Percentiles rank a stretch among this genome's conserved stretches.
Conservation (phyloP, 208 protist genomes). For the Crithidia mellificae region DNA sequence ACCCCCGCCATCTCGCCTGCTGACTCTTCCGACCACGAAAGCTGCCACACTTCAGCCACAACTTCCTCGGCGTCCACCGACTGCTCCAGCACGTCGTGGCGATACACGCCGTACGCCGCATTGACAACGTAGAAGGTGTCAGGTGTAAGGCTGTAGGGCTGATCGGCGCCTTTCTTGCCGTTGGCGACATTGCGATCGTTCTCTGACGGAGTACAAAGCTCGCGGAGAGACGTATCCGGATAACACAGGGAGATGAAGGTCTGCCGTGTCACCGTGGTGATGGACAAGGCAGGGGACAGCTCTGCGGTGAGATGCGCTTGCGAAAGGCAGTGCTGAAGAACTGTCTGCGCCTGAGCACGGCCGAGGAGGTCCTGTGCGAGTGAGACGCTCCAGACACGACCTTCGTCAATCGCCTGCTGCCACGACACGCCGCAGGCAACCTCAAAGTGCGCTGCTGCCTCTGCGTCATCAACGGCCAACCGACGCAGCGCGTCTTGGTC, state of each 20-base stretch:
- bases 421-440: slow-evolving; percentile 52
- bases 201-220: slow-evolving; percentile 11
- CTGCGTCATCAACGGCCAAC: slow-evolving; percentile 23
- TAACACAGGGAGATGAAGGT: slow-evolving; percentile 16
- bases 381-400: slow-evolving; percentile 71
- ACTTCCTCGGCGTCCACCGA: background rate
- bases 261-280: slow-evolving; percentile 21
- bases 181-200: background rate
- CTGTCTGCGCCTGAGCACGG: slow-evolving; percentile 54
- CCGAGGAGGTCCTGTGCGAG: slow-evolving; percentile 70
- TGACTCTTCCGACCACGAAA: slow-evolving; percentile 15
- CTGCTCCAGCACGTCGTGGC: slow-evolving; percentile 10
- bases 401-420: slow-evolving; percentile 49
- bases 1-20: background rate
- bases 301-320: slow-evolving; percentile 8
- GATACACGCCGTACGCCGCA: slow-evolving; percentile 29
- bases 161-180: background rate
- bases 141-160: slow-evolving; percentile 15
- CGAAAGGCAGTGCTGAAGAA: slow-evolving; percentile 39
- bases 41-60: slow-evolving; percentile 23
- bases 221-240: slow-evolving; percentile 8
- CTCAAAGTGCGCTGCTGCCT: slow-evolving; percentile 39
- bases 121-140: slow-evolving; percentile 28
- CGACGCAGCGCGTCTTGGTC: slow-evolving; percentile 32
- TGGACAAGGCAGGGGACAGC: slow-evolving; percentile 8